These are phyloP conservation scores for Candida nanaspora DNA, from an alignment of 805 yeast genomes.

Conservation along the genomic window DNA sequence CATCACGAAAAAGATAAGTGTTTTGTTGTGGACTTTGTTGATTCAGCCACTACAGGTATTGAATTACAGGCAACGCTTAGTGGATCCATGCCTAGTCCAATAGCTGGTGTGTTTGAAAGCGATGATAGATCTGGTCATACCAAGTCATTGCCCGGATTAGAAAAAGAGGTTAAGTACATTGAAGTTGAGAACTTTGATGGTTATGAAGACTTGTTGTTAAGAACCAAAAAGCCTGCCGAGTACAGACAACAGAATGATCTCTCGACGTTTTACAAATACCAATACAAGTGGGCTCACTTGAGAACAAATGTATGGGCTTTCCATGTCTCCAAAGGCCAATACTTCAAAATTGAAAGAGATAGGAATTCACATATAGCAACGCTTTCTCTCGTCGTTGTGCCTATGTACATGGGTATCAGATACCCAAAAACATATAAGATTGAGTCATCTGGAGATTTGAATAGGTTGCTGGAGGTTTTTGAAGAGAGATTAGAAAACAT, in stretches of 20 bases:
- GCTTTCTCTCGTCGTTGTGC: slow-evolving; percentile 7
- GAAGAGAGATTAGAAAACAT: slow-evolving; percentile 9
- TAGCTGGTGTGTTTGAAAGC: slow-evolving; percentile 8
- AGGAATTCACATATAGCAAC: slow-evolving; percentile 5
- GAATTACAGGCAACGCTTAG: slow-evolving; percentile 15
- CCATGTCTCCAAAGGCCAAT: slow-evolving; percentile 7
- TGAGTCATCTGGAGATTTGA: slow-evolving; percentile 8
- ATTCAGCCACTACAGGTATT: slow-evolving; percentile 33
- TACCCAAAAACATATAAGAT: slow-evolving; percentile 10
- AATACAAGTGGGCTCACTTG: slow-evolving; percentile 13
- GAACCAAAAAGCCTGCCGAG: slow-evolving; percentile 8
- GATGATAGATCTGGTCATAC: not conserved
- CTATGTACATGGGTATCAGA: slow-evolving; percentile 7
- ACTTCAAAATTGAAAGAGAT: slow-evolving; percentile 14
- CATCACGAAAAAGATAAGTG: slow-evolving; percentile 58
- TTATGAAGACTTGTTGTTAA: slow-evolving; percentile 16
- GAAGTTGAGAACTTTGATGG: slow-evolving; percentile 23
- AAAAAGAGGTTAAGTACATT: slow-evolving; percentile 11
- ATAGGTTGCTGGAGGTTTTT: slow-evolving; percentile 10
- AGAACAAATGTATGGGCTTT: slow-evolving; percentile 17
- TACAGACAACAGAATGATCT: slow-evolving; percentile 6
- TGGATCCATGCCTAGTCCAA: slow-evolving; percentile 9
- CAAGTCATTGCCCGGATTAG: too few species aligned
- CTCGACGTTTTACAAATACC: not conserved
- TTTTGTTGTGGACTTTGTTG: slow-evolving; percentile 74